Percentiles rank a stretch among this genome's conserved stretches.
Evolutionary conservation across 2,329 filamentous ascomycete genomes (phyloP).

Genomic region (Chaetomium strumarium): DNA sequence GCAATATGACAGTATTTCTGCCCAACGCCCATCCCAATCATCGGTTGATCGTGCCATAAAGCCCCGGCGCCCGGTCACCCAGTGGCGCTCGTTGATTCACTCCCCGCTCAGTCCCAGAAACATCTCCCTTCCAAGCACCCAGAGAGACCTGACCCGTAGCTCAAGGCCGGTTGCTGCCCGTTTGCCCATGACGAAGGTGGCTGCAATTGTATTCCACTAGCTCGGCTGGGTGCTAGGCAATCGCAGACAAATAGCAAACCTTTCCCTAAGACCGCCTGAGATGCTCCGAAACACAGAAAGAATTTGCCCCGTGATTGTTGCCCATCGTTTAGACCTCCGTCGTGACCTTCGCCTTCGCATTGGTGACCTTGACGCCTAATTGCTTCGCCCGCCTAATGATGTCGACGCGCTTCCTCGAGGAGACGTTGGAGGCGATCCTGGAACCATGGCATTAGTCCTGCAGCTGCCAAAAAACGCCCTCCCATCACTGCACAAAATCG

Average conservation of each 20-base stretch:
- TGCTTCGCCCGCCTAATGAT: conserved; percentile 97
- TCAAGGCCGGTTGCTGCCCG: conserved; percentile 6
- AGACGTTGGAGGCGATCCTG: conserved; percentile 97
- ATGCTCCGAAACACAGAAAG: conserved; percentile 28
- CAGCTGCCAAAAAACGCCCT: neutral
- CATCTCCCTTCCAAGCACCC: neutral
- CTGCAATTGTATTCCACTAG: conserved; percentile 26
- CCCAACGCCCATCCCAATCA: neutral
- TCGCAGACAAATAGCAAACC: conserved; percentile 26
- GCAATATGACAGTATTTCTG: neutral
- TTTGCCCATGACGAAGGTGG: conserved; percentile 24
- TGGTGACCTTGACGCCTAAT: conserved; percentile 98
- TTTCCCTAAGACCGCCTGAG: conserved; percentile 26
- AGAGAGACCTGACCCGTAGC: neutral
- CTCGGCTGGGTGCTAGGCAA: conserved; percentile 25
- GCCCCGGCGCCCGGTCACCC: neutral
- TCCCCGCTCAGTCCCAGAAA: conserved; percentile 5
- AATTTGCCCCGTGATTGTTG: conserved; percentile 21
- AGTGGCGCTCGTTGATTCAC: conserved; percentile 3
- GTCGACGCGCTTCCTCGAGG: conserved; percentile 96
- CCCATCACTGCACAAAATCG: neutral
- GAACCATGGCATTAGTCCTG: conserved; percentile 10
- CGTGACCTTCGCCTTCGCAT: conserved; percentile 97
- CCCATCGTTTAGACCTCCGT: conserved; percentile 67
- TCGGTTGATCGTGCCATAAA: neutral